phyloP scores from a whole-genome alignment of 1,284 basidiomycete genomes.

The Afroboletus lepidellus region DNA sequence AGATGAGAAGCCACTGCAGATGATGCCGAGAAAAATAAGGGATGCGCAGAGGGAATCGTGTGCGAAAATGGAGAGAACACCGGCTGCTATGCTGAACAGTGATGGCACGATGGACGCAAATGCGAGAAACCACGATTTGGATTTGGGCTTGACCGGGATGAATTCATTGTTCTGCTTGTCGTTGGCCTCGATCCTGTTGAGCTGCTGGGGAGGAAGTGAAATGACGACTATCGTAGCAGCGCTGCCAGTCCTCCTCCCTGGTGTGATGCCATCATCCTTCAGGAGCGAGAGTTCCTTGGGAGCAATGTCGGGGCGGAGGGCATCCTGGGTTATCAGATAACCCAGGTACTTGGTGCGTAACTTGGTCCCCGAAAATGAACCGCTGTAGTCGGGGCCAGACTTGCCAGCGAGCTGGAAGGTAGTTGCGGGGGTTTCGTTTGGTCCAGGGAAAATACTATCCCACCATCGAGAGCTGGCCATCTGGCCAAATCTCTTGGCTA shows the following conservation, averaged over 20 bases:
- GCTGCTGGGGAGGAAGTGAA: conserved; percentile 9
- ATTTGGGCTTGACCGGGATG: conserved; percentile 11
- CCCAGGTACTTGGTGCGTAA: conserved; percentile 26
- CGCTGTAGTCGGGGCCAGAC: conserved; percentile 25
- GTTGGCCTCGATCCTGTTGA: background rate
- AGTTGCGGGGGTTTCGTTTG: conserved; percentile 20
- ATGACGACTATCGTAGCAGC: conserved; percentile 18
- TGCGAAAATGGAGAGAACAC: conserved; percentile 15
- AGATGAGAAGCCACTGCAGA: conserved; percentile 28
- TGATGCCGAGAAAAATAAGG: conserved; percentile 33
- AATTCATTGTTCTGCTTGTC: background rate
- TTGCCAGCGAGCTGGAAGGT: conserved; percentile 28
- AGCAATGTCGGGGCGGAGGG: background rate
- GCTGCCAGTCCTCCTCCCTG: conserved; percentile 21
- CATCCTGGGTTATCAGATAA: conserved; percentile 13
- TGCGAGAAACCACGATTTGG: background rate
- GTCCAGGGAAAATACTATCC: conserved; percentile 32
- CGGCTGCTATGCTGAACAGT: conserved; percentile 22
- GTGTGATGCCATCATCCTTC: background rate
- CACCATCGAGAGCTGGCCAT: conserved; percentile 28
- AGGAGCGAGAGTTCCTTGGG: conserved; percentile 6
- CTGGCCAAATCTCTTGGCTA: conserved; percentile 31
- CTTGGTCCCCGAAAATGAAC: conserved; percentile 26
- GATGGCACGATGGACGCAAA: conserved; percentile 22
- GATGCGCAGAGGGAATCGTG: conserved; percentile 25